Evolutionary conservation across 176 grass and related monocot genomes (phyloP).

Genomic region (Triticum urartu): DNA sequence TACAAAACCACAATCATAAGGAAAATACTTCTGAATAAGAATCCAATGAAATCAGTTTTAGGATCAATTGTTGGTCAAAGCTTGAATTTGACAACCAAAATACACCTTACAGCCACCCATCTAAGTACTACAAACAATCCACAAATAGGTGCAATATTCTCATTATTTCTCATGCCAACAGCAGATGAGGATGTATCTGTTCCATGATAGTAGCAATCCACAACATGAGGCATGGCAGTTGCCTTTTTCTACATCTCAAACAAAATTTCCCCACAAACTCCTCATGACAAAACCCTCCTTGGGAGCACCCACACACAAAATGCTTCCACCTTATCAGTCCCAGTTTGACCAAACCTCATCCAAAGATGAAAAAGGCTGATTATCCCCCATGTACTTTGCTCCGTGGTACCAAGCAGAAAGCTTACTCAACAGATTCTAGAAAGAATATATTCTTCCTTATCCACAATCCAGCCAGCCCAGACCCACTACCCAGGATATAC

Average conservation of each 20-base stretch:
- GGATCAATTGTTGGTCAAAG: background rate
- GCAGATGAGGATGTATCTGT: background rate
- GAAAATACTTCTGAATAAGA: background rate
- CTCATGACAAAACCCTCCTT: background rate
- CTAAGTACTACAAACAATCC: background rate
- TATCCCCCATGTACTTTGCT: conserved; percentile 18
- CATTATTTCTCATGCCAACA: background rate
- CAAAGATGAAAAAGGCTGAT: background rate
- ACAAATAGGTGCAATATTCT: background rate
- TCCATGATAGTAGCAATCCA: background rate
- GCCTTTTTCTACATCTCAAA: background rate
- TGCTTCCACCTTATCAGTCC: background rate
- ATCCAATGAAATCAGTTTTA: background rate
- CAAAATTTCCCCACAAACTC: background rate
- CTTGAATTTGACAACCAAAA: background rate
- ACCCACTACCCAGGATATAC: background rate
- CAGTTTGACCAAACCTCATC: background rate
- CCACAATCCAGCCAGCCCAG: conserved; percentile 9
- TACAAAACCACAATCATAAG: background rate
- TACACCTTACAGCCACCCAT: background rate
- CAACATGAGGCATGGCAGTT: background rate
- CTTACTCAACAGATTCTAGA: conserved; percentile 18
- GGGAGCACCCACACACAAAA: background rate
- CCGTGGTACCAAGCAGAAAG: conserved; percentile 16
- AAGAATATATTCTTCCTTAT: conserved; percentile 10